phyloP scores from a whole-genome alignment of 1,284 basidiomycete species.

The Omphalotus olearius region DNA sequence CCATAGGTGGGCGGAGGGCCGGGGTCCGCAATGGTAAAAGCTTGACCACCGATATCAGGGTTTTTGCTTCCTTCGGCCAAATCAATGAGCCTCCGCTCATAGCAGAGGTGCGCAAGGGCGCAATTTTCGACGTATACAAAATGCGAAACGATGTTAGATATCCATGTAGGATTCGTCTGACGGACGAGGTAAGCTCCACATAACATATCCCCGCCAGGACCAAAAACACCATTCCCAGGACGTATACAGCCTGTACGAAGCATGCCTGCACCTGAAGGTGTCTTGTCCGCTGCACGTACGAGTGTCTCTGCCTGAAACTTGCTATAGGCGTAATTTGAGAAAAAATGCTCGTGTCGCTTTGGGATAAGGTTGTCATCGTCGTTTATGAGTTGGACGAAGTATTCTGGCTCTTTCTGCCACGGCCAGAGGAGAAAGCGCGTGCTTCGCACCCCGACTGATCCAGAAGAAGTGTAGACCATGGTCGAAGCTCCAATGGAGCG shows the following conservation, averaged over 20 bases:
- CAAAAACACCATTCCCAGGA: constrained; percentile 72
- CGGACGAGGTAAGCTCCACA: constrained; percentile 58
- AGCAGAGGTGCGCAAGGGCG: constrained; percentile 63
- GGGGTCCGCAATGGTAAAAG: constrained; percentile 60
- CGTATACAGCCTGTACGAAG: constrained; percentile 67
- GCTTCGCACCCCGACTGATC: constrained; percentile 47
- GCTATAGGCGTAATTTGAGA: constrained; percentile 66
- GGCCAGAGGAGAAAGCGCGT: constrained; percentile 65
- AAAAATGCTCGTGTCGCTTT: constrained; percentile 50
- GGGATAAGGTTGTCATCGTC: constrained; percentile 50
- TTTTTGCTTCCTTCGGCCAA: constrained; percentile 35
- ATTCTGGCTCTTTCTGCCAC: constrained; percentile 55
- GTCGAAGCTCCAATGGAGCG: constrained; percentile 39
- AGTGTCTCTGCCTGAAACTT: constrained; percentile 50
- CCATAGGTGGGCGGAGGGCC: constrained; percentile 57
- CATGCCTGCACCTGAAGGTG: constrained; percentile 22
- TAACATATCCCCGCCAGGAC: constrained; percentile 67
- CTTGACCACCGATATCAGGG: constrained; percentile 67
- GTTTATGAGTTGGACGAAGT: constrained; percentile 52
- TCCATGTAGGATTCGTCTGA: constrained; percentile 60
- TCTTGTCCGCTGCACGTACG: constrained; percentile 52
- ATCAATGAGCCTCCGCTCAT: constrained; percentile 60
- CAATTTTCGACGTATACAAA: constrained; percentile 73
- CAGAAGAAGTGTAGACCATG: constrained; percentile 63
- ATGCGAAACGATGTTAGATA: constrained; percentile 50